Conservation (phyloP, 176 grass and related monocot genomes). For the Carex cristatella region DNA sequence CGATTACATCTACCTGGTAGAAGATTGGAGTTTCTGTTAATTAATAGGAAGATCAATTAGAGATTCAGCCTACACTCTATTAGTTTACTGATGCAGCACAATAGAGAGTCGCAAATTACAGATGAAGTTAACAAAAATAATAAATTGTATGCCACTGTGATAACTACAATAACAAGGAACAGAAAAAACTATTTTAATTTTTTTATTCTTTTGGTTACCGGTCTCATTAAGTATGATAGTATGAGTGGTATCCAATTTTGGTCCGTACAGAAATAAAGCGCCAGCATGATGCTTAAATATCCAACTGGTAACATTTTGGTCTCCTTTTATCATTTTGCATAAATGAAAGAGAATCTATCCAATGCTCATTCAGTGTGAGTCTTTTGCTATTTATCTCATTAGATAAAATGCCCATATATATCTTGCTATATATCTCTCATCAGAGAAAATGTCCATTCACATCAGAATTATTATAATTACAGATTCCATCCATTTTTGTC, state of each 20-base stretch:
- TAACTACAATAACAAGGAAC: background rate
- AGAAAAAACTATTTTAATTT: background rate
- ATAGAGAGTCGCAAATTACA: background rate
- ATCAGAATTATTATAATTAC: background rate
- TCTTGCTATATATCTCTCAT: background rate
- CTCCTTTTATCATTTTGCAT: background rate
- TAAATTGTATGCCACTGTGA: background rate
- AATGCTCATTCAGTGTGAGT: background rate
- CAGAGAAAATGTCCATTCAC: background rate
- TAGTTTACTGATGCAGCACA: background rate
- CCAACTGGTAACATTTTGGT: background rate
- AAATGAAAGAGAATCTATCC: background rate
- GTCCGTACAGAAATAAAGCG: background rate
- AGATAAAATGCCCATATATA: background rate
- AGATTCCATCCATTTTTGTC: background rate
- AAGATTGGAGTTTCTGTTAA: conserved; percentile 14
- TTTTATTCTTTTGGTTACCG: background rate
- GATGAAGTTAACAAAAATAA: background rate
- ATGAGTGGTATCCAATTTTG: background rate
- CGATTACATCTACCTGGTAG: conserved; percentile 82
- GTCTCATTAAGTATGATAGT: background rate
- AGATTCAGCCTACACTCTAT: conserved; percentile 3
- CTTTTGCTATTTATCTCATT: background rate
- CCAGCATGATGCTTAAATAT: background rate
- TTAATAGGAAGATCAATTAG: background rate